Evolutionary conservation across 2,329 filamentous ascomycete species (phyloP).

Genomic region (Dryadomyces quercivorus): DNA sequence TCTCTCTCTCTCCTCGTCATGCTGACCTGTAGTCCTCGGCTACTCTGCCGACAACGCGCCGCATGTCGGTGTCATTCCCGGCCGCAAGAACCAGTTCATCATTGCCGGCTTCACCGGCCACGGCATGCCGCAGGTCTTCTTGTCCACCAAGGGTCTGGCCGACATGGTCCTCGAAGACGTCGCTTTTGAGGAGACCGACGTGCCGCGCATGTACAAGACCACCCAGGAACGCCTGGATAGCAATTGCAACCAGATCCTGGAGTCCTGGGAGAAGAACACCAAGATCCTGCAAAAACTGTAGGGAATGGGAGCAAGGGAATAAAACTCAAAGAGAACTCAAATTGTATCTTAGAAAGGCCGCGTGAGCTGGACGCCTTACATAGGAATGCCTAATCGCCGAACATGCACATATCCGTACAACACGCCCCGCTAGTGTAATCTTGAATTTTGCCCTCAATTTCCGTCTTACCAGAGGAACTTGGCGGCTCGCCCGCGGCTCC

Average conservation of each 20-base stretch:
- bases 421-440: background rate
- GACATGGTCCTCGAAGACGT: conserved; percentile 21
- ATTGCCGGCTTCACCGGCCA: conserved; percentile 38
- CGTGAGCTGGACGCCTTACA: background rate
- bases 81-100: conserved; percentile 26
- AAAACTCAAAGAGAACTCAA: background rate
- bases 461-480: background rate
- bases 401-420: background rate
- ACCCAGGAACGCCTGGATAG: conserved; percentile 9
- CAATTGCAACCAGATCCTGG: background rate
- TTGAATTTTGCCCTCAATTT: background rate
- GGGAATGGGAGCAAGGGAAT: background rate
- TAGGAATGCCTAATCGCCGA: background rate
- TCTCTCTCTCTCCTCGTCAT: conserved; percentile 29
- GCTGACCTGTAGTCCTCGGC: conserved; percentile 24
- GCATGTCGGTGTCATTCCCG: conserved; percentile 30
- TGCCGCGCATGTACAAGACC: conserved; percentile 24
- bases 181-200: conserved; percentile 21
- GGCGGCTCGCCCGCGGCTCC: background rate
- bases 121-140: conserved; percentile 35
- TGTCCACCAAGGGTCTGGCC: conserved; percentile 26
- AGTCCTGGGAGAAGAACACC: background rate
- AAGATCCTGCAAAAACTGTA: background rate
- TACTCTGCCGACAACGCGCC: conserved; percentile 31
- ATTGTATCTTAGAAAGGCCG: background rate